Base-by-base conservation (phyloP, 2,329 filamentous ascomycete species). In the Penicillium sp. region DNA sequence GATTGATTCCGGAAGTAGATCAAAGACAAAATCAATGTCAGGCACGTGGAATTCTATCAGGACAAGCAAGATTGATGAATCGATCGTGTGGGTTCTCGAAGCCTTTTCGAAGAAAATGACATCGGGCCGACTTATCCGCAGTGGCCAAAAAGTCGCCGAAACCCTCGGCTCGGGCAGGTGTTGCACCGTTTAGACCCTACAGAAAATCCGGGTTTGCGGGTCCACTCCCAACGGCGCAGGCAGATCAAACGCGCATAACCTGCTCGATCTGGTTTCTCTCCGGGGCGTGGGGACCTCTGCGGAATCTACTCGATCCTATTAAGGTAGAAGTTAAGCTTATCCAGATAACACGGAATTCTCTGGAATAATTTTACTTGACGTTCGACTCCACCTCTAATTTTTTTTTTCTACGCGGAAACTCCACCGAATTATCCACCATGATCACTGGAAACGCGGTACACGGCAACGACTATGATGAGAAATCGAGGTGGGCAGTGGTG, bases 351-450 rank as follows among this genome's bases (percentile, higher is more conserved):
- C 28, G 16, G 49, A 56, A 54, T 43, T 39, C 23, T 56, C 37
- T 48, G 29, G 51, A 51, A 54, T n/a, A 48, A 48, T 26, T 43
- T 39, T 44, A 33, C 36, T 43, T 18, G 40, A 37, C 19, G 14
- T 28, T 33, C 23, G n/a, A 23, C 45, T 54, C 47, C 47, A 56
- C 54, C 40, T 26, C 31, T 13, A 51, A 44, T 42, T 6, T 52
- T 21, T 43, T 42, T 28, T 19, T 45, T 44, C 40, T 36, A 24
- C 34, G 42, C 21, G 13, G 7, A 11, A 45, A 11, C 16, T 45
- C 42, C 42, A 45, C 42, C 8, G 24, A 44, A 19, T 19, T 16
- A 34, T 50, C 42, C 23, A 36, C 40, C 2, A 16, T 45, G 43
- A 13, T n/a, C 28, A n/a, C 47, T 48, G 45, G 51, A 50, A 26